A percentile compares a stretch with the other conserved stretches of the same genome.
phyloP scores from a whole-genome alignment of 805 yeast species.

The Nakazawaea wyomingensis region DNA sequence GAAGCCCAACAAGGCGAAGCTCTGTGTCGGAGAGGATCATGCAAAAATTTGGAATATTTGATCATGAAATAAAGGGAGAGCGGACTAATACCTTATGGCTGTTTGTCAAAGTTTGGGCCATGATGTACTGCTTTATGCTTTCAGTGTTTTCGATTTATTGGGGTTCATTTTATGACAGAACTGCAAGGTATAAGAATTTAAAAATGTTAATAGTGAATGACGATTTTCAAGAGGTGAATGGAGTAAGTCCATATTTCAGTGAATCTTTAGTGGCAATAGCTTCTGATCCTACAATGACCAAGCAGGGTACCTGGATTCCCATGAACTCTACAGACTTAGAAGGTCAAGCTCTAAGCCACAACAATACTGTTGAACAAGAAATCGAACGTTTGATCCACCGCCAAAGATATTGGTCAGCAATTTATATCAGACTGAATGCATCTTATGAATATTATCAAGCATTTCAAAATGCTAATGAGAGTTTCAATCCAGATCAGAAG shows the following conservation, averaged over 20 bases:
- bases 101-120: constrained; percentile 20
- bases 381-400: constrained; percentile 42
- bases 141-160: constrained; percentile 36
- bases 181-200: constrained; percentile 24
- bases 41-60: constrained; percentile 22
- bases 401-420: constrained; percentile 56
- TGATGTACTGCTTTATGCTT: constrained; percentile 31
- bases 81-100: constrained; percentile 11
- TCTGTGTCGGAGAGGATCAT: neutral
- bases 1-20: constrained; percentile 3
- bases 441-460: constrained; percentile 35
- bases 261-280: constrained; percentile 19
- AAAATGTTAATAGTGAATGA: constrained; percentile 31
- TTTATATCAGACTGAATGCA: constrained; percentile 47
- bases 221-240: constrained; percentile 22
- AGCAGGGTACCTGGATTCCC: constrained; percentile 16
- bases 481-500: constrained; percentile 20
- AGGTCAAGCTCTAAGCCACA: constrained; percentile 23
- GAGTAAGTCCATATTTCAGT: constrained; percentile 10
- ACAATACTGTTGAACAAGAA: constrained; percentile 29
- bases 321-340: constrained; percentile 25
- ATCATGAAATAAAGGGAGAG: constrained; percentile 19
- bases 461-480: constrained; percentile 25
- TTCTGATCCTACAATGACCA: constrained; percentile 16
- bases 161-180: constrained; percentile 34